Evolutionary conservation across 495 filamentous ascomycete genomes (phyloP), one percentile per base, ranked within the genome.

Genomic region (Glarea lozoyensis): DNA sequence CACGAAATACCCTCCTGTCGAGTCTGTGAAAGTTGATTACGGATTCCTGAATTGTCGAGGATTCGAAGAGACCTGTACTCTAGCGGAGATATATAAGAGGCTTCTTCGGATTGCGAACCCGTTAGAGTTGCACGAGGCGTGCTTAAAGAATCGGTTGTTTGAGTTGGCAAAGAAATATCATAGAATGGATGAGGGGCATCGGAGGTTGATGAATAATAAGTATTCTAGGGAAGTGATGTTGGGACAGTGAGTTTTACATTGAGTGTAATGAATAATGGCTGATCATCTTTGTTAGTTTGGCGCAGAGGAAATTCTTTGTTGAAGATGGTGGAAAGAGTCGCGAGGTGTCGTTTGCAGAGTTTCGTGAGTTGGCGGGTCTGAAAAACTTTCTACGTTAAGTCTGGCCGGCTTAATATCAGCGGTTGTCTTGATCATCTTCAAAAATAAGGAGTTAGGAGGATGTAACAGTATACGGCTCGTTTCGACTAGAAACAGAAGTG

Each of bases 11-110:
- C 49, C 49, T 27, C 57, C 57, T 21, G 37, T 46, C 44, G 31
- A 20, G 42, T 36, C 55, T 11, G 46, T 56, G 19, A 33, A 46
- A 24, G 37, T 48, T 47, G 57, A 60, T 48, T 60, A 56, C 42
- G 57, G 53, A 31, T 58, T 60, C 40, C 40, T 56, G 20, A 60
- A 60, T 36, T 60, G 57, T 42, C 39, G 33, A 34, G 39, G 36
- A 51, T 58, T 60, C 43, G 57, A 60, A 40, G 57, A 58, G 42
- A 60, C 45, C 45, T 58, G 56, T 45, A 57, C 36, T 29, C 38
- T 60, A 35, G 49, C 54, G 53, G 55, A 60, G 40, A 58, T 60
- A 38, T 60, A 60, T 43, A 38, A 40, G 37, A 51, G 45, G 44
- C 42, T 60, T 56, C 40, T 56, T 19, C 37, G 46, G 19, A 43